These are phyloP conservation scores for Phytophthora idaei DNA, from an alignment of 352 stramenopile genomes.

Conservation along the genomic window DNA sequence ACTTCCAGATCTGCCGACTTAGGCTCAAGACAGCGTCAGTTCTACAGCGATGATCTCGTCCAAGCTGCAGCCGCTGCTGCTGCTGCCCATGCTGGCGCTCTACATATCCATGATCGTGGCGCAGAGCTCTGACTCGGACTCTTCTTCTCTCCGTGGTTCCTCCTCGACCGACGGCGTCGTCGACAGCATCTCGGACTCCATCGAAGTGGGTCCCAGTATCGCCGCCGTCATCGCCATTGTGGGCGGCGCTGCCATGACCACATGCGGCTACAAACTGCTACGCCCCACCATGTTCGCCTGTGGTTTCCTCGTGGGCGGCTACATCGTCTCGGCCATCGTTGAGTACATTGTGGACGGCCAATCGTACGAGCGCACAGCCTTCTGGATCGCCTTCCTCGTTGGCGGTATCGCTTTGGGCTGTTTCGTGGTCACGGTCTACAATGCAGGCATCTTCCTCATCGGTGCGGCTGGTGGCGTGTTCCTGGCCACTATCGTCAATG, in stretches of 20 bases:
- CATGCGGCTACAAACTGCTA: slow-evolving; percentile 56
- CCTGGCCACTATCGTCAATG: slow-evolving; percentile 51
- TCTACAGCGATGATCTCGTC: slow-evolving; percentile 2
- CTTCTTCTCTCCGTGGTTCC: slow-evolving; percentile 23
- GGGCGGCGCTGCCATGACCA: slow-evolving; percentile 38
- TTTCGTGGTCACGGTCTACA: slow-evolving; percentile 60
- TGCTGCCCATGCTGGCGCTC: slow-evolving; percentile 25
- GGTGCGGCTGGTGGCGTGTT: slow-evolving; percentile 50
- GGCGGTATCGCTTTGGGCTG: slow-evolving; percentile 51
- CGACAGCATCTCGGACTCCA: slow-evolving; percentile 23
- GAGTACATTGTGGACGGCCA: slow-evolving; percentile 47
- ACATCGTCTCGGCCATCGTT: slow-evolving; percentile 49
- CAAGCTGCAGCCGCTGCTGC: slow-evolving; percentile 20
- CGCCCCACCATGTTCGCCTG: slow-evolving; percentile 69
- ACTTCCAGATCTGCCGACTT: slow-evolving; percentile 22
- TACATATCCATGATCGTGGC: slow-evolving; percentile 10
- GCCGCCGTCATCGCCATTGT: slow-evolving; percentile 52
- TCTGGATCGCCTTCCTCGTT: slow-evolving; percentile 58
- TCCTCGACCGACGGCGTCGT: slow-evolving; percentile 33
- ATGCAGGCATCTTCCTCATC: slow-evolving; percentile 57
- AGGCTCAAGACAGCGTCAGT: not conserved
- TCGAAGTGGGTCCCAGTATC: slow-evolving; percentile 43
- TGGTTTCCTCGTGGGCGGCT: slow-evolving; percentile 61
- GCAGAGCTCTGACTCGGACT: slow-evolving; percentile 15
- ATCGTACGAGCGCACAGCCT: slow-evolving; percentile 52